Evolutionary conservation across 2,329 filamentous ascomycete genomes (phyloP).

Genomic region (Fusarium sterilihyphosum): DNA sequence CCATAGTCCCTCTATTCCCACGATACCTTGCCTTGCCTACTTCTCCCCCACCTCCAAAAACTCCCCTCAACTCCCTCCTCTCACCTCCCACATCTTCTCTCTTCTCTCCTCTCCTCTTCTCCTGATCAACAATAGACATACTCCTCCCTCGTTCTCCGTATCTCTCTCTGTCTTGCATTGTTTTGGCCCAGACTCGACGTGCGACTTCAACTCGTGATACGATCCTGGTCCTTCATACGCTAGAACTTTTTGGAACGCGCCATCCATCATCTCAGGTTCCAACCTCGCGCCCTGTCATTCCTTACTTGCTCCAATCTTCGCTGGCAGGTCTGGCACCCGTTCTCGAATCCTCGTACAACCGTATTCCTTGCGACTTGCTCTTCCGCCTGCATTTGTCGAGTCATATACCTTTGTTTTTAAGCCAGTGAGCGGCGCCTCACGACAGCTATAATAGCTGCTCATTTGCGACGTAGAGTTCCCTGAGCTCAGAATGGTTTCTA

Average conservation of each 20-base stretch:
- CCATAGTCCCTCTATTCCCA: slow-evolving; percentile 20
- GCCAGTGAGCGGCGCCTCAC: slow-evolving; percentile 40
- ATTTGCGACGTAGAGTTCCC: slow-evolving; percentile 43
- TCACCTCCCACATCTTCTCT: slow-evolving; percentile 23
- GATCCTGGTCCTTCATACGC: slow-evolving; percentile 20
- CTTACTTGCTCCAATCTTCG: slow-evolving; percentile 27
- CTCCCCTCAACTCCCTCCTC: slow-evolving; percentile 19
- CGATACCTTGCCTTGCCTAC: slow-evolving; percentile 15
- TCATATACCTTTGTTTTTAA: slow-evolving; percentile 26
- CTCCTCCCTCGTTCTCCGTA: slow-evolving; percentile 14
- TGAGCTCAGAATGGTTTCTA: slow-evolving; percentile 68
- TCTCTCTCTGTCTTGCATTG: slow-evolving; percentile 12
- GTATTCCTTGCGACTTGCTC: slow-evolving; percentile 17
- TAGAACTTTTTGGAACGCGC: slow-evolving; percentile 28
- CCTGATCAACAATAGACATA: slow-evolving; percentile 16
- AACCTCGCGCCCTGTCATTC: slow-evolving; percentile 31
- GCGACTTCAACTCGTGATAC: slow-evolving; percentile 35
- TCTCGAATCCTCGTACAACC: slow-evolving; percentile 18
- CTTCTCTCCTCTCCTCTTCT: slow-evolving; percentile 22
- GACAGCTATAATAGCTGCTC: slow-evolving; percentile 49
- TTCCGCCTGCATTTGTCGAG: slow-evolving; percentile 6
- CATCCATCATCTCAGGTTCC: slow-evolving; percentile 15
- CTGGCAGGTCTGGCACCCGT: slow-evolving; percentile 33
- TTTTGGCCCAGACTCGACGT: slow-evolving; percentile 24
- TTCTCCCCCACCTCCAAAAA: slow-evolving; percentile 29